Conservation (phyloP, 2,329 filamentous ascomycete species). For the Nothophoma quercina region DNA sequence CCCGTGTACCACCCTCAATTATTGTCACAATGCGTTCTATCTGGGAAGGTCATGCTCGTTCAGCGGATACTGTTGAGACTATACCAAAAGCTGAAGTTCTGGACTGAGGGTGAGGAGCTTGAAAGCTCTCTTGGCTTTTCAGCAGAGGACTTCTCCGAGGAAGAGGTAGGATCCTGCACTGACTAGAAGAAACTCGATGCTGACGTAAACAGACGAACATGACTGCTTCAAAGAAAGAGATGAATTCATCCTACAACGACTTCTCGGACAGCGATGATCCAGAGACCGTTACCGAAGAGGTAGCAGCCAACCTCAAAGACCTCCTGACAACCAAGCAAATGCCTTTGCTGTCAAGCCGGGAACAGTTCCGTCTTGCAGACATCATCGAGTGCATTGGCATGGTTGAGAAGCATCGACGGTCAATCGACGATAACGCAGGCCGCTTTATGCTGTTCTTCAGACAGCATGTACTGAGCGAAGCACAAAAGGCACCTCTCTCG, state of each 20-base stretch:
- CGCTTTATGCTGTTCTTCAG: conserved; percentile 89
- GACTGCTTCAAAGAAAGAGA: conserved; percentile 56
- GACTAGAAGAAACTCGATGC: not conserved
- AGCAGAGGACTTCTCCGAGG: conserved; percentile 57
- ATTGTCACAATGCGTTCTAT: conserved; percentile 82
- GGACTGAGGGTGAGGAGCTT: conserved; percentile 79
- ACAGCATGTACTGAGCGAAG: conserved; percentile 74
- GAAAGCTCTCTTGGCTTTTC: conserved; percentile 75
- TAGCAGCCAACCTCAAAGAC: conserved; percentile 75
- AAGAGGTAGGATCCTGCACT: conserved; percentile 56
- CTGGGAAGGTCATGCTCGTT: conserved; percentile 76
- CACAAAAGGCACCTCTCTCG: conserved; percentile 69
- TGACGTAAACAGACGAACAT: conserved; percentile 42
- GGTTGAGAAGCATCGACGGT: conserved; percentile 85
- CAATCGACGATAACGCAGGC: conserved; percentile 88
- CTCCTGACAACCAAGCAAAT: conserved; percentile 78
- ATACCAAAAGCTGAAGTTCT: conserved; percentile 80
- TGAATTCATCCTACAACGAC: conserved; percentile 61
- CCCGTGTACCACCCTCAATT: conserved; percentile 94
- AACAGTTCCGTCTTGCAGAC: conserved; percentile 85
- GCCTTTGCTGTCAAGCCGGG: conserved; percentile 80
- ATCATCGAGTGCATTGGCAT: conserved; percentile 84
- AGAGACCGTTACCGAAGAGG: conserved; percentile 73
- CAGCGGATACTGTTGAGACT: conserved; percentile 76
- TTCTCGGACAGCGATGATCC: conserved; percentile 65